Evolutionary conservation across 352 stramenopile genomes (phyloP), one percentile per base, ranked within the genome.

Genomic region (Achlya hypogyna): DNA sequence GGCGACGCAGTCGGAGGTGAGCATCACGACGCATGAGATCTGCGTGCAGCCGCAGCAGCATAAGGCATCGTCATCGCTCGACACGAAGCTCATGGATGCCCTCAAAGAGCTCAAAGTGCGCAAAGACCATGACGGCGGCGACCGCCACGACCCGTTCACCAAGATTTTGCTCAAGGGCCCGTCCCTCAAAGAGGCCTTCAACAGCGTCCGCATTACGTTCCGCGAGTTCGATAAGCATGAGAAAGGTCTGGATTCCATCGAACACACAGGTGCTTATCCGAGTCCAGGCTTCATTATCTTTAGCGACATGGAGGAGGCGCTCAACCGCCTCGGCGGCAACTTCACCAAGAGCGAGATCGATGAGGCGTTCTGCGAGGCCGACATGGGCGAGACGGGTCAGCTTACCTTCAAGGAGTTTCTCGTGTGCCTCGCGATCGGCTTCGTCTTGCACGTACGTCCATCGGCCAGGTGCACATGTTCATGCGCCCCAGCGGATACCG

Each of bases 341-440:
- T 90, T 91, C 51, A 87, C 82, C 23, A 71, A 76, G 23, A 81
- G 88, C 29, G 84, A 93, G 56, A 84, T 90, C 54, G 52, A 74
- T 4, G 79, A 91, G 60, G 80, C 89, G 18, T 89, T 91, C 53
- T 70, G 88, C 47, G 86, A 93, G 62, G 91, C 86, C 31, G 87
- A 96, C 62, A 89, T 96, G 79, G 75, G 81, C 59, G 78, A 93
- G 62, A 82, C 87, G 62, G 84, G 84, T 51, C 75, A 74, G 38
- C 78, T 96, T 18, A 89, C 70, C 27, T 95, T 95, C 69, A 94
- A 93, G 58, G 87, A 95, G 71, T 95, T 95, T 43, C 80, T 96
- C 52, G 81, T 91, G 5, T 94, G 84, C 38, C 80, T 96, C 45
- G 86, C 83, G 0, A 90, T 96, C 29, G 83, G 78, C 31, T 96